These are phyloP conservation scores for Coriolopsis trogii DNA, from an alignment of 1,284 basidiomycete genomes.

Conservation along the genomic window DNA sequence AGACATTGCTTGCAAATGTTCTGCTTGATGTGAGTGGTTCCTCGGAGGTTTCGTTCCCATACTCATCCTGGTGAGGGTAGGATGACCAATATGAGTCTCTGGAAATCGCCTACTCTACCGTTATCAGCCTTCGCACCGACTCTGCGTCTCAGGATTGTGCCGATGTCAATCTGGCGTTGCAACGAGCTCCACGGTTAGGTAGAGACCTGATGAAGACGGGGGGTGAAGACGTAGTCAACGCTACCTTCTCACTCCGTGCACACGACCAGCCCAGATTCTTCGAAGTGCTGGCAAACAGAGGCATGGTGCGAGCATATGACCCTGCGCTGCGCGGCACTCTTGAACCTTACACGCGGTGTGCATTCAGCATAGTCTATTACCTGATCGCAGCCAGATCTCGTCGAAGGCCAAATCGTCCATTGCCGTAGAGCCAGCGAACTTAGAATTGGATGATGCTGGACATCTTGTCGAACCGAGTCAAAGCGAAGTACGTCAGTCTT, in stretches of 20 bases:
- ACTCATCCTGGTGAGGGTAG: too few relatives aligned
- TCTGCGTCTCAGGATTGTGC: not conserved
- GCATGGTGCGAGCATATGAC: constrained; percentile 7
- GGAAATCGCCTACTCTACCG: constrained; percentile 45
- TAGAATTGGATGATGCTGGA: constrained; percentile 25
- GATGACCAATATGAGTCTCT: constrained; percentile 46
- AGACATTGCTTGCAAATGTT: constrained; percentile 53
- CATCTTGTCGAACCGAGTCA: constrained; percentile 22
- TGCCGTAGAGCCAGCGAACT: constrained; percentile 17
- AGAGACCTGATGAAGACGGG: constrained; percentile 17
- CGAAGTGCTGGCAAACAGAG: constrained; percentile 6
- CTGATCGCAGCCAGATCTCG: not conserved
- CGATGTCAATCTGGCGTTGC: constrained; percentile 10
- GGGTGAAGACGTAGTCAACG: not conserved
- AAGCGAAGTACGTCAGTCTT: constrained; percentile 14
- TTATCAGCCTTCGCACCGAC: constrained; percentile 41
- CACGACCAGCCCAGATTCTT: not conserved
- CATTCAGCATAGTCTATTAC: not conserved
- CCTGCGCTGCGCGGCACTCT: not conserved
- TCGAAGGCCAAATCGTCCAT: constrained; percentile 23
- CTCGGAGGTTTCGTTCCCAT: too few relatives aligned
- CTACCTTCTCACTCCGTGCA: not conserved
- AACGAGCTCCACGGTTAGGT: constrained; percentile 19
- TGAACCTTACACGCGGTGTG: too few relatives aligned
- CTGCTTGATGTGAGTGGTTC: too few relatives aligned